Percentiles rank a stretch among this genome's conserved stretches.
phyloP scores from a whole-genome alignment of 495 filamentous ascomycete species.

The Oleoguttula mirabilis region DNA sequence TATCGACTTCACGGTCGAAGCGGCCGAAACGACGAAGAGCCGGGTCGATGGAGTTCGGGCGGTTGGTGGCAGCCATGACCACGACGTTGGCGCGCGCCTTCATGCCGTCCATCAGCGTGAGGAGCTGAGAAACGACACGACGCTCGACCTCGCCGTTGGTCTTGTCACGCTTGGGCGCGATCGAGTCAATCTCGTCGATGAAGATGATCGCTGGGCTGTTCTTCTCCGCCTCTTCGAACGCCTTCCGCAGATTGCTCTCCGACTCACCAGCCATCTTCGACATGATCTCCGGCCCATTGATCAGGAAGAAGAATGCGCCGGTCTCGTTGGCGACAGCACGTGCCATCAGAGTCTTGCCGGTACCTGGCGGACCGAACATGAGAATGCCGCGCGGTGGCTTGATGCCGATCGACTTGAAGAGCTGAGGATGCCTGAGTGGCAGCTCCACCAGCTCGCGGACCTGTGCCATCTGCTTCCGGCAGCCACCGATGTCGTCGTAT shows the following conservation, averaged over 20 bases:
- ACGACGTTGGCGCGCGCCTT: slow-evolving; percentile 97
- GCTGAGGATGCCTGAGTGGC: slow-evolving; percentile 87
- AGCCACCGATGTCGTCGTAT: slow-evolving; percentile 98
- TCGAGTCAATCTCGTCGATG: slow-evolving; percentile 98
- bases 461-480: slow-evolving; percentile 99
- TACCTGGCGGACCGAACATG: slow-evolving; percentile 94
- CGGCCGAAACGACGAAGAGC: slow-evolving; percentile 94
- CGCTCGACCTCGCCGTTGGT: slow-evolving; percentile 98
- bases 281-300: slow-evolving; percentile 99
- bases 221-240: slow-evolving; percentile 98
- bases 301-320: slow-evolving; percentile 97
- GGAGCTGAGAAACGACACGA: slow-evolving; percentile 92
- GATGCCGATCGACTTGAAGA: slow-evolving; percentile 99
- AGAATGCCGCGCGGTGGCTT: slow-evolving; percentile 98
- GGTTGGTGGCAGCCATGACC: slow-evolving; percentile 96
- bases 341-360: slow-evolving; percentile 98
- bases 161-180: slow-evolving; percentile 99
- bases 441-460: slow-evolving; percentile 97
- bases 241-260: slow-evolving; percentile 92
- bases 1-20: slow-evolving; percentile 97
- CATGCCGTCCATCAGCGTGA: slow-evolving; percentile 99
- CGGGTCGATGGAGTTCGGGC: slow-evolving; percentile 95
- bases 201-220: slow-evolving; percentile 99
- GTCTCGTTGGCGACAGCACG: slow-evolving; percentile 98
- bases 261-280: slow-evolving; percentile 99